These are phyloP conservation scores for Leccinum solheimii DNA, from an alignment of 1,284 basidiomycete species.

Conservation along the genomic window DNA sequence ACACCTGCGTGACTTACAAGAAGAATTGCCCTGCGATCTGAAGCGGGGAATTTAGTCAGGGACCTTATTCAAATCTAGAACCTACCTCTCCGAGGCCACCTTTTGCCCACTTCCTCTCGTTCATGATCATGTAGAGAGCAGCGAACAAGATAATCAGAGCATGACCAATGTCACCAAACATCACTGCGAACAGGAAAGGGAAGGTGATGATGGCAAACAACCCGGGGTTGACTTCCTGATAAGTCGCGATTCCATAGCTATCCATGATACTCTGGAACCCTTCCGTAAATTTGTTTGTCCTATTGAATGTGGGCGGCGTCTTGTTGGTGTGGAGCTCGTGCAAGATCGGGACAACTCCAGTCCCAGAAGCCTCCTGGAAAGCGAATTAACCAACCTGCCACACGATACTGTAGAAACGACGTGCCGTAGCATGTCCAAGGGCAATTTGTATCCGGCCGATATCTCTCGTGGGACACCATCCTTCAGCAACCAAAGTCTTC, in stretches of 20 bases:
- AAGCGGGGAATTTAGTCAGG: conserved; percentile 17
- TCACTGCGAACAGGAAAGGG: conserved; percentile 98
- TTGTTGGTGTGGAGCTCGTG: conserved; percentile 90
- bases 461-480: conserved; percentile 95
- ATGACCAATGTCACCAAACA: conserved; percentile 99
- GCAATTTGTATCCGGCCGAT: conserved; percentile 87
- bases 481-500: conserved; percentile 96
- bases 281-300: conserved; percentile 96
- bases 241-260: conserved; percentile 92
- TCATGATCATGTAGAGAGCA: conserved; percentile 83
- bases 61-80: conserved; percentile 12
- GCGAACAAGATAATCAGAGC: conserved; percentile 81
- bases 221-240: conserved; percentile 98
- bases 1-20: conserved; percentile 60
- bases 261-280: conserved; percentile 99
- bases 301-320: conserved; percentile 93
- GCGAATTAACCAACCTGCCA: conserved; percentile 1
- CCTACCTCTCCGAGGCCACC: conserved; percentile 76
- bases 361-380: conserved; percentile 86
- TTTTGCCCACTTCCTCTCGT: conserved; percentile 81
- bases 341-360: conserved; percentile 88
- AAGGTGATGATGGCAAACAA: conserved; percentile 93
- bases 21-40: conserved; percentile 91
- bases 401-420: conserved; percentile 26
- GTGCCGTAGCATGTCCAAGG: conserved; percentile 86